Evolutionary conservation across 2,329 filamentous ascomycete species (phyloP), one percentile per base, ranked within the genome.

Genomic region (Colletotrichum godetiae): DNA sequence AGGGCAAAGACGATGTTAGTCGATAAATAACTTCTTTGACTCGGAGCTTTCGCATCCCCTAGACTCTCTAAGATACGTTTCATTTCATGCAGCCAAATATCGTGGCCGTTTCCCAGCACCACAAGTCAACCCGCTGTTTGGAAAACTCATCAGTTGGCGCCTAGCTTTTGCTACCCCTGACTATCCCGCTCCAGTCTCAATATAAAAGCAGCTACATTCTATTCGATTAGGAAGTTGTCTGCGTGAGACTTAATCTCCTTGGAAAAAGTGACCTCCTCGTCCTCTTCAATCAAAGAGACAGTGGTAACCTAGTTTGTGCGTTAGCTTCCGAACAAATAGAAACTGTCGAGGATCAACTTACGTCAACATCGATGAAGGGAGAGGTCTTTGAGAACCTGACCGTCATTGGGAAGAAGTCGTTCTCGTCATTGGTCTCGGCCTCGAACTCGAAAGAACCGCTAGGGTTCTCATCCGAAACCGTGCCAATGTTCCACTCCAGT

Each of bases 371-470:
- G 63, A 98, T 90, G 82, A 94, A 98, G 33, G 97, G 96, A 72
- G 89, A 91, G 55, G 91, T 89, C 89, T 97, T 98, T 75, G 91
- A 92, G 84, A 99, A 99, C 67, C 92, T 90, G 74, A 98, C 92
- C 67, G 90, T 93, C 95, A 99, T 98, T 1, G 97, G 97, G 91
- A 99, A 99, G 86, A 98, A 98, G 78, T 98, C 95, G 69, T 94
- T 92, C 81, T 98, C 97, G 77, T 95, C 94, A 68, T 92, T 90
- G 12, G 94, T 94, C 81, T 94, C 92, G 1, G 95, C 95, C 84
- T 98, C 97, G 77, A 99, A 98, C 82, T 99, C 97, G 79, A 99
- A 98, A 59, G 94, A 93, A 22, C 97, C 97, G 53, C 88, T 95
- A 22, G 92, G 85, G 81, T 97, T 98, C 71, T 92, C 92, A 63